Conservation (phyloP, 805 yeast genomes). For the Wickerhamomyces xylosicus region DNA sequence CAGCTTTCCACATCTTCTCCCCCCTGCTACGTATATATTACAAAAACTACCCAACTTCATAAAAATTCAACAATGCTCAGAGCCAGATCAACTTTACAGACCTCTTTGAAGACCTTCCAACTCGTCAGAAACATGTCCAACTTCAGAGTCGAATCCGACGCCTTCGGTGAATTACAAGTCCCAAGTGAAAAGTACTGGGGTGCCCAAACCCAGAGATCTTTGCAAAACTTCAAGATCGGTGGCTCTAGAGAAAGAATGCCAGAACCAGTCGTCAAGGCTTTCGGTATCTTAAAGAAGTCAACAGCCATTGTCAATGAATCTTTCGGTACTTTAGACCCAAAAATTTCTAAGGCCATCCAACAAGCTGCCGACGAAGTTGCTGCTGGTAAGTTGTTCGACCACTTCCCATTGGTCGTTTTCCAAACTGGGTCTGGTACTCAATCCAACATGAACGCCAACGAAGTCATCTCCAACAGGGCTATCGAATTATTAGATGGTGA, state of each 20-base stretch:
- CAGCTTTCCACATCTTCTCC: no score
- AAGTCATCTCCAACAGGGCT: slow-evolving; percentile 97
- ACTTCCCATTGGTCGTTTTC: slow-evolving; percentile 96
- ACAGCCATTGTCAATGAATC: slow-evolving; percentile 85
- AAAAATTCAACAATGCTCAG: background rate
- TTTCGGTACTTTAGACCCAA: slow-evolving; percentile 77
- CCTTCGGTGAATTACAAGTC: slow-evolving; percentile 94
- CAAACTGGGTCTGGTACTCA: slow-evolving; percentile 99
- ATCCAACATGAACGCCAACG: slow-evolving; percentile 98
- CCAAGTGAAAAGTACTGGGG: slow-evolving; percentile 89
- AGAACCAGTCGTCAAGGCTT: slow-evolving; percentile 80
- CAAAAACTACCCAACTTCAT: background rate
- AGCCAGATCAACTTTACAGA: background rate
- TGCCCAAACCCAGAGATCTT: slow-evolving; percentile 94
- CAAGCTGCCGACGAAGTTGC: slow-evolving; percentile 93
- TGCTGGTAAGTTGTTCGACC: slow-evolving; percentile 83
- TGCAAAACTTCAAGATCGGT: slow-evolving; percentile 91
- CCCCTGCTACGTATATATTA: no score
- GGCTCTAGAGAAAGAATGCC: slow-evolving; percentile 89
- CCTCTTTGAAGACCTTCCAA: background rate
- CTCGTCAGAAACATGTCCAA: background rate
- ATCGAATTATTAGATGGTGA: slow-evolving; percentile 91
- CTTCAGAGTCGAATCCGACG: slow-evolving; percentile 77
- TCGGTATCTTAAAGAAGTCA: slow-evolving; percentile 89
- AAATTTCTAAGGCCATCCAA: slow-evolving; percentile 75